These are phyloP conservation scores for Fusarium sp. DNA, from an alignment of 2,329 filamentous ascomycete genomes.

Conservation along the genomic window DNA sequence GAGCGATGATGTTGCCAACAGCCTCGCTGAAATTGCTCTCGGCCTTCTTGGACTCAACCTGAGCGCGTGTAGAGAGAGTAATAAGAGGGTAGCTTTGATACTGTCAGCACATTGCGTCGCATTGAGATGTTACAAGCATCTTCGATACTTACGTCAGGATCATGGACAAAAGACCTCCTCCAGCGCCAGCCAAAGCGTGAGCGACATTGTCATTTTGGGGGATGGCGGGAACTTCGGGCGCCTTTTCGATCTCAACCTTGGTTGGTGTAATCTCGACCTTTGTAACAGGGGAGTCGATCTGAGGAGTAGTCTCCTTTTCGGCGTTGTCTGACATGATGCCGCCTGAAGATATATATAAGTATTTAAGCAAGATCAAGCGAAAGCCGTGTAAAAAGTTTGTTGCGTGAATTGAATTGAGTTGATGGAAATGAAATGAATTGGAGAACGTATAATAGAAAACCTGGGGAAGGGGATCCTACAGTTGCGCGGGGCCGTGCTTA, in stretches of 20 bases:
- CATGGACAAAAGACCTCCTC: slow-evolving; percentile 95
- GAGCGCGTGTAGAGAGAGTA: slow-evolving; percentile 94
- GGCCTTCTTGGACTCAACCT: slow-evolving; percentile 95
- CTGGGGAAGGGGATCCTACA: slow-evolving; percentile 25
- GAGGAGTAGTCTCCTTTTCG: slow-evolving; percentile 38
- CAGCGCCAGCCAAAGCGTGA: slow-evolving; percentile 91
- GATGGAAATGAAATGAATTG: slow-evolving; percentile 20
- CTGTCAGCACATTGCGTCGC: slow-evolving; percentile 31
- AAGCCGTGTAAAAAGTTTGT: slow-evolving; percentile 12
- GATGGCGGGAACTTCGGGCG: slow-evolving; percentile 61
- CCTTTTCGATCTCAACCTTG: slow-evolving; percentile 51
- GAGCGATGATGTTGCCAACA: slow-evolving; percentile 85
- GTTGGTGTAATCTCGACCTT: slow-evolving; percentile 37
- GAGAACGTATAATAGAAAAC: slow-evolving; percentile 25
- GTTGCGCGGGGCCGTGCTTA: slow-evolving; percentile 35
- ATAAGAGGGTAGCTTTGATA: slow-evolving; percentile 86
- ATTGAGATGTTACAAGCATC: slow-evolving; percentile 10
- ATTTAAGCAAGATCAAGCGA: slow-evolving; percentile 23
- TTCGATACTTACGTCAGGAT: slow-evolving; percentile 77
- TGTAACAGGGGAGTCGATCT: slow-evolving; percentile 33
- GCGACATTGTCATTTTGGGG: slow-evolving; percentile 97
- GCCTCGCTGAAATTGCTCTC: slow-evolving; percentile 87
- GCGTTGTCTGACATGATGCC: slow-evolving; percentile 40
- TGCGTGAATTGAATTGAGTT: slow-evolving; percentile 12
- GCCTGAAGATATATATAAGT: slow-evolving; percentile 3